Percentiles rank a stretch among this genome's conserved stretches.
These are phyloP conservation scores for Plectosphaerella plurivora DNA, from an alignment of 2,329 filamentous ascomycete genomes.

Conservation along the genomic window DNA sequence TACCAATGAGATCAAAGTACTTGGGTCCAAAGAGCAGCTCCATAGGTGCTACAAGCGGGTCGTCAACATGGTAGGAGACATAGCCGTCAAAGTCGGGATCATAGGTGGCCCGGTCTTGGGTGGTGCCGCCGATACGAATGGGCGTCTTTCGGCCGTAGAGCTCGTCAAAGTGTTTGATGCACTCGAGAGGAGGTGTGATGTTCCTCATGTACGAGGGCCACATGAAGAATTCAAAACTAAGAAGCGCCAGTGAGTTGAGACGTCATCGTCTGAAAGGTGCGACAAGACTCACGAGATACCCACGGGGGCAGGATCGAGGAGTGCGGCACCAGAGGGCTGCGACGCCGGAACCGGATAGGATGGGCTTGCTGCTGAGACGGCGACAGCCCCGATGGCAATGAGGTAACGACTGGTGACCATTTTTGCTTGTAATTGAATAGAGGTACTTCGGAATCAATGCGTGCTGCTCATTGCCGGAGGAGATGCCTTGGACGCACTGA, in stretches of 20 bases:
- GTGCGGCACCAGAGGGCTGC: neutral
- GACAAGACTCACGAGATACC: neutral
- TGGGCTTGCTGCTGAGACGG: neutral
- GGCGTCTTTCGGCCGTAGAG: constrained; percentile 48
- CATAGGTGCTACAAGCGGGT: constrained; percentile 40
- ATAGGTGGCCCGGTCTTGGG: constrained; percentile 51
- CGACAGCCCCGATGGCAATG: neutral
- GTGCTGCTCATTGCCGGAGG: no score
- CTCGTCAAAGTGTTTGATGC: constrained; percentile 45
- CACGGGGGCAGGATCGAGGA: neutral
- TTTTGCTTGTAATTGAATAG: no score
- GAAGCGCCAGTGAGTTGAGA: neutral
- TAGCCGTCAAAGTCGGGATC: constrained; percentile 37
- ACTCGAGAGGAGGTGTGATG: constrained; percentile 44
- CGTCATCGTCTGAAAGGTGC: neutral
- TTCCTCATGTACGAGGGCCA: constrained; percentile 51
- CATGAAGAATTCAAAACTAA: constrained; percentile 50
- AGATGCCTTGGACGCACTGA: no score
- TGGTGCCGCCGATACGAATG: constrained; percentile 54
- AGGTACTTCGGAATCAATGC: no score
- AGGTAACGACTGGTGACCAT: neutral
- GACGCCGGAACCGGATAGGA: neutral
- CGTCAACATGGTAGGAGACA: constrained; percentile 46
- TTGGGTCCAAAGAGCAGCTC: constrained; percentile 46
- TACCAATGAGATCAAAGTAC: constrained; percentile 44